phyloP scores from a whole-genome alignment of 768 basidiomycete species.

The Pleurotus citrinopileatus region DNA sequence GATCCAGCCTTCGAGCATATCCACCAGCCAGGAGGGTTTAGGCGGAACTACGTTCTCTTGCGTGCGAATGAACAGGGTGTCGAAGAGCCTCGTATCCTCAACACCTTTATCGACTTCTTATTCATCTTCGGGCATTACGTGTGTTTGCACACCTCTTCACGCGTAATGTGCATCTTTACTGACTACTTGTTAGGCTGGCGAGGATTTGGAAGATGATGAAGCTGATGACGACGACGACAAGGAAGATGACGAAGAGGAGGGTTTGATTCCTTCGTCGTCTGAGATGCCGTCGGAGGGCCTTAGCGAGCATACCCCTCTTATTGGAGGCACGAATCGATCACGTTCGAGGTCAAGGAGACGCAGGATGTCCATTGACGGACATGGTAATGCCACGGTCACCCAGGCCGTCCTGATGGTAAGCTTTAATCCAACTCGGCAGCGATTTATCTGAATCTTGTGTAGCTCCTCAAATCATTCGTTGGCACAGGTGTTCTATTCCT shows the following conservation, averaged over 20 bases:
- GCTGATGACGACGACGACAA: slow-evolving; percentile 79
- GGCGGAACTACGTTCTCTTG: slow-evolving; percentile 81
- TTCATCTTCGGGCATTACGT: slow-evolving; percentile 96
- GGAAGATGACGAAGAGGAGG: slow-evolving; percentile 51
- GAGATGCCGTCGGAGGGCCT: slow-evolving; percentile 18
- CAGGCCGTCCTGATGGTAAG: slow-evolving; percentile 92
- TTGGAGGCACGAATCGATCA: slow-evolving; percentile 36
- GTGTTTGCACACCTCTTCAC: slow-evolving; percentile 28
- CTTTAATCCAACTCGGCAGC: slow-evolving; percentile 4
- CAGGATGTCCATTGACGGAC: slow-evolving; percentile 52
- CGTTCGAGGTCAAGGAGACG: slow-evolving; percentile 56
- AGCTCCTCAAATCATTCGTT: slow-evolving; percentile 92
- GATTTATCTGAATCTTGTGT: slow-evolving; percentile 9
- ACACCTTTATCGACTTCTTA: slow-evolving; percentile 93
- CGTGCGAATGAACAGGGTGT: slow-evolving; percentile 65
- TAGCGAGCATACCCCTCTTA: slow-evolving; percentile 56
- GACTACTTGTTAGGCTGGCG: slow-evolving; percentile 64
- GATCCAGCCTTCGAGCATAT: slow-evolving; percentile 90
- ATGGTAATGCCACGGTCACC: slow-evolving; percentile 85
- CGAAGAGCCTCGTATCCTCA: slow-evolving; percentile 57
- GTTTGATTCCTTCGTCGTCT: slow-evolving; percentile 14
- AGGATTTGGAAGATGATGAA: slow-evolving; percentile 85
- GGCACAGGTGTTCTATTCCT: slow-evolving; percentile 96
- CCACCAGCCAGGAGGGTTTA: slow-evolving; percentile 92
- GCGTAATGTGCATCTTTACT: neutral